Base-by-base conservation (phyloP, 495 filamentous ascomycete genomes). In the Aspergillus bridgeri region DNA sequence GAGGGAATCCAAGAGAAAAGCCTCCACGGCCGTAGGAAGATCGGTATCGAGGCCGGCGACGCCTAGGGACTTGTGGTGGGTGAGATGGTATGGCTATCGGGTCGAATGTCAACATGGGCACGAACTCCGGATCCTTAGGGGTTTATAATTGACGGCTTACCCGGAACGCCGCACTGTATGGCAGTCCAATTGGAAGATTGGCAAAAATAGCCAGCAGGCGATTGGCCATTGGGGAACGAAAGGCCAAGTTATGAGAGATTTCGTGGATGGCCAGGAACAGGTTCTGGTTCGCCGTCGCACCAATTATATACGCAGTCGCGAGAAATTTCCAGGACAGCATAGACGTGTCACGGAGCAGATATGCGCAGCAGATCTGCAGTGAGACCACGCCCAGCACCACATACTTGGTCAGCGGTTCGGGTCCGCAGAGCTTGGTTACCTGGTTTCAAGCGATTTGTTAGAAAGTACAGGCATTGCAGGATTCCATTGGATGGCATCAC, bases 241-340 rank as follows among this genome's bases (percentile, higher is more conserved):
- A 98, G 17, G 94, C 95, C 42, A 99, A 82, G 62, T 98, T 99
- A 75, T 99, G 95, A 20, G 90, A 94, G 70, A 99, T 98, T 75
- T 99, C 95, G 74, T 99, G 95, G 66, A 99, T 99, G 48, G 95
- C 92, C 9, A 99, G 85, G 80, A 99, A 99, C 25, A 97, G 83
- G 73, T 99, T 99, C 79, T 98, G 95, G 81, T 98, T 99, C 42
- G 92, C 84, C 0, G 95, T 99, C 7, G 94, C 95, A 56, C 95
- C 95, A 60, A 99, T 83, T 57, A 96, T 75, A 77, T 99, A 99
- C 56, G 90, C 91, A 0, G 89, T 88, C 44, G 88, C 79, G 75
- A 96, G 84, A 81, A 92, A 96, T 20, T 75, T 79, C 80, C 83
- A 89, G 61, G 91, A 93, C 58, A 93, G 81, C 71, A 97, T 84